Base-by-base conservation (phyloP, 192 early-diverging fungal genomes). In the Ambispora gerdemannii region DNA sequence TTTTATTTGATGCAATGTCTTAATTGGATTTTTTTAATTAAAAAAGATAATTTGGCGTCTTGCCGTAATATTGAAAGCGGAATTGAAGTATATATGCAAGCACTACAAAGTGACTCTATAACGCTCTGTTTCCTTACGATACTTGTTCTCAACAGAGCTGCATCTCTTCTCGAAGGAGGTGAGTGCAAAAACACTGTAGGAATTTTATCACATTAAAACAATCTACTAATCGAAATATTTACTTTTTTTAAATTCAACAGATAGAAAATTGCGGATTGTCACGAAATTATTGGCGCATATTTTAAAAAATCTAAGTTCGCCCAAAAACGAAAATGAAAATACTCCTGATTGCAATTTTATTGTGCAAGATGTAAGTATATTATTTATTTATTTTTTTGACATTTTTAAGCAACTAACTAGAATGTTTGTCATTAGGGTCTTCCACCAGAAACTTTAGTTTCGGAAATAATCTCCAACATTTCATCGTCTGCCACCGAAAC, bases 131-230 rank as follows among this genome's bases (percentile, higher is more conserved):
- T 72, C 0, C 17, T 85, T 15, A 76, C 76, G 20, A 70, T 81
- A 30, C 74, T 82, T 67, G 78, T 82, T 3, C 67, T 85, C 27
- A 78, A 76, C 22, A 76, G 72, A 38, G 55, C 67, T 24, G 24
- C 73, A 38, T 64, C 66, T 58, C 47, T 70, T 32, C 50, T 70
- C 2, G 32, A 63, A 10, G 61, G 53, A 20, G 72, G 55, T 17
- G 67, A 71, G 27, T 74, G 76, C 49, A 15, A 64, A 11, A 49
- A n/a, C n/a, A n/a, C n/a, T n/a, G n/a, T n/a, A n/a, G n/a, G n/a
- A n/a, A n/a, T n/a, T n/a, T n/a, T n/a, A n/a, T n/a, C n/a, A n/a
- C n/a, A n/a, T n/a, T n/a, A n/a, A n/a, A n/a, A n/a, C n/a, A n/a
- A n/a, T n/a, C n/a, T n/a, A n/a, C n/a, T n/a, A n/a, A n/a, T n/a